phyloP scores from a whole-genome alignment of 257 asterid species.

The Ophiorrhiza pumila region DNA sequence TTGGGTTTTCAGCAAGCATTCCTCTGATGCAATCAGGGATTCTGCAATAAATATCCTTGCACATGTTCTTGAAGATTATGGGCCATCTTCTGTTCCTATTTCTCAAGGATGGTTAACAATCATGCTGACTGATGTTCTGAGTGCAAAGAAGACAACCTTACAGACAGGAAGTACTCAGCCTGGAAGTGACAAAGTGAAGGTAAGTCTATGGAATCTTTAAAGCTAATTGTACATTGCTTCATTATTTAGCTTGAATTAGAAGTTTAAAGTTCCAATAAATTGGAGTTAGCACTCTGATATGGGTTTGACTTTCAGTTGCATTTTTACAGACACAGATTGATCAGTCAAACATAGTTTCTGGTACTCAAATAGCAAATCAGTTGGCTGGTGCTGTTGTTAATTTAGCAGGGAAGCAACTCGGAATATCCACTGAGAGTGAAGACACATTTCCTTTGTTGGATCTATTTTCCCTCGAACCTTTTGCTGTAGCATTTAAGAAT shows the following conservation, averaged over 20 bases:
- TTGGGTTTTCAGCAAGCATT: constrained; percentile 72
- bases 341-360: constrained; percentile 73
- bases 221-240: neutral
- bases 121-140: constrained; percentile 63
- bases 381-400: constrained; percentile 84
- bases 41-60: constrained; percentile 88
- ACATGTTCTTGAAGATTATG: constrained; percentile 89
- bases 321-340: constrained; percentile 90
- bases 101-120: constrained; percentile 97
- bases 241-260: constrained; percentile 3
- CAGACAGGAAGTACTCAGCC: constrained; percentile 56
- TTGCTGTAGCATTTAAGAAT: constrained; percentile 63
- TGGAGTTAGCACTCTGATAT: neutral
- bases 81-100: constrained; percentile 83
- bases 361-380: constrained; percentile 76
- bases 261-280: neutral
- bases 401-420: constrained; percentile 82
- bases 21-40: constrained; percentile 61
- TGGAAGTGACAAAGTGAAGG: constrained; percentile 79
- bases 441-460: constrained; percentile 74
- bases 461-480: constrained; percentile 84
- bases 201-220: constrained; percentile 26
- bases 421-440: constrained; percentile 56
- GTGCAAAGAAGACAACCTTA: constrained; percentile 54
- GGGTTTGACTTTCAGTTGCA: constrained; percentile 21